Evolutionary conservation across 73 alveolate genomes (phyloP), one percentile per base, ranked within the genome.

Genomic region (Tetrahymena elliotti): DNA sequence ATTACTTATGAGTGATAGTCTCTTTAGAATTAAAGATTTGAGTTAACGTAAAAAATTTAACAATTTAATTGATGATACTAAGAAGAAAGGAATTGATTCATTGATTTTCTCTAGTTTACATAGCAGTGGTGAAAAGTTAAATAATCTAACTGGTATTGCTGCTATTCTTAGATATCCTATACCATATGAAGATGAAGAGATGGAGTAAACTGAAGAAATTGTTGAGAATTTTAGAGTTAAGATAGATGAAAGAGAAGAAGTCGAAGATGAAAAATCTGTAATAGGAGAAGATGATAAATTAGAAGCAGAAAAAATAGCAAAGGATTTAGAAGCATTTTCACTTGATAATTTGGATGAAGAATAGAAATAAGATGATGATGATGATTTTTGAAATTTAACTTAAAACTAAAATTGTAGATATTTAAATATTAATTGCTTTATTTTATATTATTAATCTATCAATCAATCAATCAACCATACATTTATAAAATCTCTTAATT

Each of bases 61-160:
- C 13, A 9, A 36, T 39, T 24, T 94, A 18, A 94, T 94, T 7
- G 96, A 94, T 27, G 92, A 94, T 3, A 38, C 93, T 27, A 94
- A 94, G 83, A 94, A 33, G 18, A 94, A 83, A 93, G 96, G 96
- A 40, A 93, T 93, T 13, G 96, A 94, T 36, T 93, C 68, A 18
- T 94, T 37, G 31, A 94, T 94, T n/a, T 83, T 94, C 41, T 94
- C 96, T 84, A 94, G 94, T 84, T 94, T 94, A 38, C 94, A 94
- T 83, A 83, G 94, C 18, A 83, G 94, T 18, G 96, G 96, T 22
- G 93, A 94, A 39, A 37, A 94, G 33, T 12, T 83, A 38, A 94
- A 94, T 38, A 83, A 94, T 24, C 83, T 83, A 33, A 94, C 96
- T 35, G 96, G 96, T 83, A 94, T 94, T 9, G 94, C 94, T 35